Base-by-base conservation (phyloP, 345 rosid species). In the Boechera retrofracta region DNA sequence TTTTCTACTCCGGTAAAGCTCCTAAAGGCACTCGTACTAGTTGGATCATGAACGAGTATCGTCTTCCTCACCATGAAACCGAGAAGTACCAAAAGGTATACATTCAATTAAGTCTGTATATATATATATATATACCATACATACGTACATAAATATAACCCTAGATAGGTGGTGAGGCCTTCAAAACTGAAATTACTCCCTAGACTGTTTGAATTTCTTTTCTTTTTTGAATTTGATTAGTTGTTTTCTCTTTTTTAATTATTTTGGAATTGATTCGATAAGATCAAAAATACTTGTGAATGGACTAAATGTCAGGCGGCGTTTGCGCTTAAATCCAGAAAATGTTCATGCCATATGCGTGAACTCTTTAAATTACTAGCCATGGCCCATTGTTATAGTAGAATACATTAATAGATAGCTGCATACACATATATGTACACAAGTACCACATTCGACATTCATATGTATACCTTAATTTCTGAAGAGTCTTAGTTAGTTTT, bases 41-140 rank as follows among this genome's bases (percentile, higher is more conserved):
- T 47, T 96, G 99, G 99, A 96, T 96, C 73, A 96, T 96, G 99
- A 96, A 96, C 77, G 99, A 96, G 88, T 95, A 95, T 57, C 94
- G 99, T 55, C 82, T 96, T 83, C 99, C 99, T 2, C 99, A 93
- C 10, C 97, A 93, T 39, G 98, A 96, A 31, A 91, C 98, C 8
- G 91, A 96, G 67, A 86, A 89, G 29, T 93, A 88, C 59, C 97
- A 91, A 41, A 96, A 96, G 99, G 99, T 92, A 86, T 52, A 0
- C 10, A 33, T 26, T 26, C 16, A 8, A 44, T 51, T 10, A 12
- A 57, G 26, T 38, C 69, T 28, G 13, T 5, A 2, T 18, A 2
- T 18, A 31, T 31, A 31, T 31, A 12, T 26, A 35, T 33, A 3
- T 33, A 12, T 10, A 15, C 28, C 31, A 57, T 69, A 29, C 56